Percentiles rank a stretch among this genome's conserved stretches.
These are phyloP conservation scores for Atractiella rhizophila DNA, from an alignment of 768 basidiomycete genomes.

Conservation along the genomic window DNA sequence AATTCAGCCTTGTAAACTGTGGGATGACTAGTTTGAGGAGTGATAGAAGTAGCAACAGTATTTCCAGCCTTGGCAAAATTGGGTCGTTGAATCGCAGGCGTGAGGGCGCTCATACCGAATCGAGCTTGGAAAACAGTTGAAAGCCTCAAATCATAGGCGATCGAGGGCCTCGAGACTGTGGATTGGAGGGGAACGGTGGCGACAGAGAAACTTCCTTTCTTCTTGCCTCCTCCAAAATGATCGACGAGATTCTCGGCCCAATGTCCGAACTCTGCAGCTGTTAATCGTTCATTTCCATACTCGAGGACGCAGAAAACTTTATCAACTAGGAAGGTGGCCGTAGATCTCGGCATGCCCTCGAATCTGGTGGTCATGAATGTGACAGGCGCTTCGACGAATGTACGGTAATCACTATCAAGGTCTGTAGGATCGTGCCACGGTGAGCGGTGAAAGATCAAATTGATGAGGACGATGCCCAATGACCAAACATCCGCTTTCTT, in stretches of 20 bases:
- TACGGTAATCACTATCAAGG: conserved; percentile 52
- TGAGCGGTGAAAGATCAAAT: conserved; percentile 96
- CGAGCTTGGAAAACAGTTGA: background rate
- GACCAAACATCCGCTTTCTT: conserved; percentile 97
- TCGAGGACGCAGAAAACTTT: conserved; percentile 38
- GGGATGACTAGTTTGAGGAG: background rate
- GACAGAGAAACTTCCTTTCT: conserved; percentile 12
- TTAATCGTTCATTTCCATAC: conserved; percentile 28
- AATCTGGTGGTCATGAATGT: conserved; percentile 74
- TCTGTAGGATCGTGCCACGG: conserved; percentile 91
- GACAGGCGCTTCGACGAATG: conserved; percentile 51
- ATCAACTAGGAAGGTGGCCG: conserved; percentile 64
- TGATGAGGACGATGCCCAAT: conserved; percentile 92
- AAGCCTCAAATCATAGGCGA: background rate
- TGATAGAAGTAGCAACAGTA: background rate
- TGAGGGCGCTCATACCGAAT: conserved; percentile 5
- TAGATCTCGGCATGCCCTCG: conserved; percentile 34
- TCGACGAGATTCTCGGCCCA: conserved; percentile 52
- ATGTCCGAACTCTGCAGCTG: conserved; percentile 55
- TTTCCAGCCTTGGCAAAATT: background rate
- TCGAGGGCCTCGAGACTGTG: conserved; percentile 3
- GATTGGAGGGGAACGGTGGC: conserved; percentile 16
- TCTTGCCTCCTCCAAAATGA: conserved; percentile 12
- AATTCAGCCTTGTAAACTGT: background rate
- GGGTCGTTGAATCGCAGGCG: background rate